Evolutionary conservation across 768 basidiomycete species (phyloP), one percentile per base, ranked within the genome.

Genomic region (Leccinellum albellum): DNA sequence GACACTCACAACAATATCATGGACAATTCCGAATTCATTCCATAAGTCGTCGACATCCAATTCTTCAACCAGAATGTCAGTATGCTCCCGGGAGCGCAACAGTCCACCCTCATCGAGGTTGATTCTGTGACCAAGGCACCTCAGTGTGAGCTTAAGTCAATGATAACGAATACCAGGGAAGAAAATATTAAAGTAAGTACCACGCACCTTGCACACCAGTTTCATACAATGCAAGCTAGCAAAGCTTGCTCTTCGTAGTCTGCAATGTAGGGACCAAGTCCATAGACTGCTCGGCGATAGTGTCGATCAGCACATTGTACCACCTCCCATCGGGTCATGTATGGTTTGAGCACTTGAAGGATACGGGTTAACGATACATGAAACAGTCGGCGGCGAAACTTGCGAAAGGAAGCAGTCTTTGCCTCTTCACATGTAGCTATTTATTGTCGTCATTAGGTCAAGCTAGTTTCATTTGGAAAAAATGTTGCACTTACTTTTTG

Each of bases 401-500:
- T 47, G 15, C 26, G 26, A 47, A 26, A 47, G 24, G 0, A 5
- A 15, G 46, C 24, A 1, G 46, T 47, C 10, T 47, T 47, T 0
- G 8, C 46, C 26, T 47, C 14, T 17, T 15, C 46, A n/a, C 15
- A 13, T 1, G 44, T 45, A 23, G 23, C 44, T 45, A 7, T 23
- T 23, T 14, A 17, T 2, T n/a, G 4, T 20, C 15, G n/a, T 42
- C 0, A 42, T 40, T n/a, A 8, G 37, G 20, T 42, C 20, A 42
- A 4, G 20, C 37, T 37, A 15, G 10, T 20, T 42, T 20, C 3
- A 37, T 37, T 37, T 37, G 2, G 0, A 23, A 6, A 44, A 21
- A 9, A 44, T 35, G 3, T 55, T 35, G 31, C 6, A 55, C 58
- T 3, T 45, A 61, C 61, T 45, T 46, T 60, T 62, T 0, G 53